These are phyloP conservation scores for Thielaviopsis ethacetica DNA, from an alignment of 2,329 filamentous ascomycete genomes.

Conservation along the genomic window DNA sequence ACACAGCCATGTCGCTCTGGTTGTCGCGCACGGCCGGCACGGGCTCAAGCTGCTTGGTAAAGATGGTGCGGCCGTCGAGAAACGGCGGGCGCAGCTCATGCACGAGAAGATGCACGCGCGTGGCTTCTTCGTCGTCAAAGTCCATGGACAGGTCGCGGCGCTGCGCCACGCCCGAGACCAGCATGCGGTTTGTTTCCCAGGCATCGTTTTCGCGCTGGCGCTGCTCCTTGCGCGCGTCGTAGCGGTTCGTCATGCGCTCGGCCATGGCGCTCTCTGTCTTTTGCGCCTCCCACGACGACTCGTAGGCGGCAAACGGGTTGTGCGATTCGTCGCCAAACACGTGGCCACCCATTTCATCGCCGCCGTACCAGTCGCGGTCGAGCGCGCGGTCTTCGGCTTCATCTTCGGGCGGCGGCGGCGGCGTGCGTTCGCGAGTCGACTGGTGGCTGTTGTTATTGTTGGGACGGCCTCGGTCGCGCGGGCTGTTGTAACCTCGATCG, in stretches of 20 bases:
- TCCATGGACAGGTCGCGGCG: constrained; percentile 64
- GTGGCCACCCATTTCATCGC: constrained; percentile 66
- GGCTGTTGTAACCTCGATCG: constrained; percentile 20
- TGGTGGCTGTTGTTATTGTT: constrained; percentile 14
- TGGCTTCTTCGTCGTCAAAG: constrained; percentile 84
- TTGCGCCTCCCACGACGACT: constrained; percentile 54
- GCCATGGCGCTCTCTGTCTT: constrained; percentile 62
- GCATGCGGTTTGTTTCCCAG: constrained; percentile 98
- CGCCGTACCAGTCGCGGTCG: constrained; percentile 85
- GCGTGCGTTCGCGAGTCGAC: constrained; percentile 28
- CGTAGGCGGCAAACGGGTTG: constrained; percentile 72
- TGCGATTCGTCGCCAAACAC: constrained; percentile 84
- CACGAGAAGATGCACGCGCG: constrained; percentile 75
- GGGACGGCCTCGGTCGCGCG: not conserved
- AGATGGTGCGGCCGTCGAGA: constrained; percentile 83
- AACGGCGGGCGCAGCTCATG: constrained; percentile 92
- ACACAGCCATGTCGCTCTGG: constrained; percentile 98
- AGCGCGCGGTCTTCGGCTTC: constrained; percentile 58
- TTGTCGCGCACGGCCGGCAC: constrained; percentile 83
- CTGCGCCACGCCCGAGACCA: constrained; percentile 90
- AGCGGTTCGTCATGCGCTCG: constrained; percentile 64
- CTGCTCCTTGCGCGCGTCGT: constrained; percentile 56
- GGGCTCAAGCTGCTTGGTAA: constrained; percentile 92
- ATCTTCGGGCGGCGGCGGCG: constrained; percentile 15
- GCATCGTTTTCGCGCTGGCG: constrained; percentile 91